Conservation (phyloP, 2,329 filamentous ascomycete species). For the Zymoseptoria pseudotritici region DNA sequence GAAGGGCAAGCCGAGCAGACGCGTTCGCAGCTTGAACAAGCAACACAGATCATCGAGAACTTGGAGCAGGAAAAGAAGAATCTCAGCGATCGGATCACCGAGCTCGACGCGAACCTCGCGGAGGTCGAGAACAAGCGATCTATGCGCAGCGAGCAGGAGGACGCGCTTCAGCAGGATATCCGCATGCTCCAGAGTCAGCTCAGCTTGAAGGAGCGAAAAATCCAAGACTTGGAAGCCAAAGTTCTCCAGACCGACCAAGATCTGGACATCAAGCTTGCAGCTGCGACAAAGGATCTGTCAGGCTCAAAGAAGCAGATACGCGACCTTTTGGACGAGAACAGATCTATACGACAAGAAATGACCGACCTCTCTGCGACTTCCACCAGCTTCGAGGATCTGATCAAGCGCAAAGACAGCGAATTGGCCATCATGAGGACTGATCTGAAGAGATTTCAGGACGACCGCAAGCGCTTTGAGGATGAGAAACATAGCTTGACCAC, state of each 20-base stretch:
- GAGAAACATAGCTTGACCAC: constrained; percentile 64
- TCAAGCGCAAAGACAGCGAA: constrained; percentile 90
- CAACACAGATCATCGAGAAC: constrained; percentile 74
- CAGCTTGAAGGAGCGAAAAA: constrained; percentile 78
- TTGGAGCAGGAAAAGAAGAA: constrained; percentile 81
- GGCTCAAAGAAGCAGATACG: constrained; percentile 65
- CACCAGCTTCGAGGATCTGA: constrained; percentile 88
- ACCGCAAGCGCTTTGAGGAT: constrained; percentile 69
- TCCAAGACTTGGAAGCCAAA: constrained; percentile 77
- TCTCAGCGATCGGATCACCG: constrained; percentile 57
- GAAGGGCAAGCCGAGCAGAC: constrained; percentile 77
- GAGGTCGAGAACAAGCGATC: constrained; percentile 64
- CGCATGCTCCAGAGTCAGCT: constrained; percentile 89
- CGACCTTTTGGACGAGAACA: constrained; percentile 71
- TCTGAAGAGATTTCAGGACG: constrained; percentile 72
- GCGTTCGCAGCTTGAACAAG: constrained; percentile 80
- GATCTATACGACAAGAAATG: constrained; percentile 75
- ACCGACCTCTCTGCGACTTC: constrained; percentile 83
- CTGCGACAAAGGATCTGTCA: constrained; percentile 72
- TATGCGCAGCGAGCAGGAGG: constrained; percentile 68
- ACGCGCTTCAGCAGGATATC: constrained; percentile 71
- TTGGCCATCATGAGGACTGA: constrained; percentile 77
- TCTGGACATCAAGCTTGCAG: constrained; percentile 73
- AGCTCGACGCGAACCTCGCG: constrained; percentile 63
- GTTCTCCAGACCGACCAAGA: constrained; percentile 82